These are phyloP conservation scores for Termitomyces sp. DNA, from an alignment of 768 basidiomycete genomes.

Conservation along the genomic window DNA sequence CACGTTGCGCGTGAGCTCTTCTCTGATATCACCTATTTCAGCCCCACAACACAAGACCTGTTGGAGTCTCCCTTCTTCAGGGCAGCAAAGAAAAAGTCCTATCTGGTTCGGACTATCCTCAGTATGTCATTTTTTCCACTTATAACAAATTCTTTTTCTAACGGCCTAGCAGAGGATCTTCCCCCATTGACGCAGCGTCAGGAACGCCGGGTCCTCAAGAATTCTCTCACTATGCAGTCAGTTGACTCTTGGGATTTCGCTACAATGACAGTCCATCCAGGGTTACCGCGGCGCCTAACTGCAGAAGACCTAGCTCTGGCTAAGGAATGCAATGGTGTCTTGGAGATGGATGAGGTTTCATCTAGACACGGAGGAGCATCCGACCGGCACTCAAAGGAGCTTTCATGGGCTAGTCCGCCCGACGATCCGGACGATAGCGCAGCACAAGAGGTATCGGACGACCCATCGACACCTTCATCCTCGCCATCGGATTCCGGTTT, in stretches of 20 bases:
- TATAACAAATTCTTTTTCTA: neutral
- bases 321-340: constrained; percentile 21
- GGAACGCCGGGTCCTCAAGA: constrained; percentile 50
- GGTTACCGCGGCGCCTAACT: constrained; percentile 19
- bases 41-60: constrained; percentile 76
- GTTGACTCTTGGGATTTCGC: constrained; percentile 82
- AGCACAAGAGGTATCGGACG: constrained; percentile 5
- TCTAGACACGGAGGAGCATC: neutral
- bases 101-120: constrained; percentile 73
- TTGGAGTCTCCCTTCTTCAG: constrained; percentile 77
- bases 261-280: constrained; percentile 40
- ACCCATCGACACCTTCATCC: constrained; percentile 13
- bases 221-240: constrained; percentile 35
- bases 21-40: constrained; percentile 17
- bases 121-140: constrained; percentile 28
- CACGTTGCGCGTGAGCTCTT: neutral
- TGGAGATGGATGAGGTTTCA: constrained; percentile 30
- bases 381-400: neutral
- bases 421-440: constrained; percentile 3
- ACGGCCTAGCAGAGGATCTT: constrained; percentile 41
- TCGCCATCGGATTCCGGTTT: constrained; percentile 14
- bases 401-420: neutral
- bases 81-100: constrained; percentile 69
- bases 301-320: constrained; percentile 19
- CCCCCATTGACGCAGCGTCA: constrained; percentile 71